These are phyloP conservation scores for Colletotrichum godetiae DNA, from an alignment of 2,329 filamentous ascomycete species.

Conservation along the genomic window DNA sequence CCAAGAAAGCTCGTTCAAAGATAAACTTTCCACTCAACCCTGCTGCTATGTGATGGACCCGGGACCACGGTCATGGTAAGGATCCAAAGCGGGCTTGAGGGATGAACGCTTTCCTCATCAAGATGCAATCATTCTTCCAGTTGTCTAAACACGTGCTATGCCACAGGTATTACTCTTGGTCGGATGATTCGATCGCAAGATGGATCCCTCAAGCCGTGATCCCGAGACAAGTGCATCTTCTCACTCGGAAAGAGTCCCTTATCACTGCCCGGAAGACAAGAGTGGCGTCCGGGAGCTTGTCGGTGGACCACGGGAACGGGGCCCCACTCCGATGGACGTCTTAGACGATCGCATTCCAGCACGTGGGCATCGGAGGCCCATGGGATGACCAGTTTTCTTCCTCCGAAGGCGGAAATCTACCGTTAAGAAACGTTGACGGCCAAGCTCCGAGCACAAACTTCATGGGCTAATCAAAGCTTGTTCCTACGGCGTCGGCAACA, in stretches of 20 bases:
- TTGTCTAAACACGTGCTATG: neutral
- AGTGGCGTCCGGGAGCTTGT: neutral
- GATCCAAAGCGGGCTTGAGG: neutral
- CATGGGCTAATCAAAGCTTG: neutral
- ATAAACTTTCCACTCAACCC: too few species aligned
- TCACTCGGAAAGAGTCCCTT: neutral
- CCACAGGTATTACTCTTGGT: neutral
- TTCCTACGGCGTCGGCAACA: neutral
- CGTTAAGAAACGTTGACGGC: neutral
- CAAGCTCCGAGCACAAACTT: neutral
- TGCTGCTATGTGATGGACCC: too few species aligned
- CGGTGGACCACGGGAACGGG: conserved; percentile 7
- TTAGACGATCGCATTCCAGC: conserved; percentile 16
- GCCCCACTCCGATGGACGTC: conserved; percentile 25
- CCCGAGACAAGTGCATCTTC: neutral
- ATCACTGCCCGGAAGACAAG: neutral
- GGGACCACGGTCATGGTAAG: neutral
- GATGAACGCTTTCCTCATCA: neutral
- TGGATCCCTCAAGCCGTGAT: neutral
- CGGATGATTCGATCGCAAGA: too few species aligned
- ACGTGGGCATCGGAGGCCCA: conserved; percentile 11
- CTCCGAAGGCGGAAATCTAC: conserved; percentile 7
- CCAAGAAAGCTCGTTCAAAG: too few species aligned
- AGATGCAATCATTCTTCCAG: neutral
- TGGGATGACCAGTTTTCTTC: neutral